Evolutionary conservation across 306 rosid genomes (phyloP), one percentile per base, ranked within the genome.

Genomic region (Gillenia trifoliata): DNA sequence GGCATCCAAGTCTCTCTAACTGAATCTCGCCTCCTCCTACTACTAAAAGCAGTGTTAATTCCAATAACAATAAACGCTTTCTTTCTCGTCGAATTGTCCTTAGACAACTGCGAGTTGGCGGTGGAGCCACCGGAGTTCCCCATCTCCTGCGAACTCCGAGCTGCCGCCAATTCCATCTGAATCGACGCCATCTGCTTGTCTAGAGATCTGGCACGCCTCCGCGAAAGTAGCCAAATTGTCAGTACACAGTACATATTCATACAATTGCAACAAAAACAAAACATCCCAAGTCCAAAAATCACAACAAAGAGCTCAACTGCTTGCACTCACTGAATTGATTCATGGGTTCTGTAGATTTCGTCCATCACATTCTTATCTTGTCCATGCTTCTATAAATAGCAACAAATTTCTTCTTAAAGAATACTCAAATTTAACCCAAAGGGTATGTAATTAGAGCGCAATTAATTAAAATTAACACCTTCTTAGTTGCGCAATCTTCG

Each of bases 1-100:
- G 99, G 99, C 99, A 94, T 94, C 99, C 99, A 94, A 64, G 99
- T 94, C 84, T 90, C 97, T 83, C 99, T 81, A 64, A 94, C 97
- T 4, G 99, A 94, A 85, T 94, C 99, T 33, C 99, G 96, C 71
- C 99, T 75, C 81, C 86, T 94, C 81, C 99, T 86, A 79, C 99
- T 94, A 75, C 99, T 94, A 75, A 94, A 94, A 83, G 99, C 99
- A 0, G 99, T 94, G 85, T 94, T 94, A 74, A 94, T 94, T 68
- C 99, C 99, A 65, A 94, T 92, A 45, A 94, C 97, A 72, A 94
- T 77, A 70, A 94, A 90, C 3, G 78, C 88, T 84, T 94, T 94
- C 93, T 90, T 85, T 78, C 76, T 87, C 19, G 81, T 81, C 25
- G 81, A 1, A 36, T 67, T 78, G 41, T 83, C 87, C 28, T 29